Base-by-base conservation (phyloP, 169 alveolate species). In the Plasmodium gaboni region DNA sequence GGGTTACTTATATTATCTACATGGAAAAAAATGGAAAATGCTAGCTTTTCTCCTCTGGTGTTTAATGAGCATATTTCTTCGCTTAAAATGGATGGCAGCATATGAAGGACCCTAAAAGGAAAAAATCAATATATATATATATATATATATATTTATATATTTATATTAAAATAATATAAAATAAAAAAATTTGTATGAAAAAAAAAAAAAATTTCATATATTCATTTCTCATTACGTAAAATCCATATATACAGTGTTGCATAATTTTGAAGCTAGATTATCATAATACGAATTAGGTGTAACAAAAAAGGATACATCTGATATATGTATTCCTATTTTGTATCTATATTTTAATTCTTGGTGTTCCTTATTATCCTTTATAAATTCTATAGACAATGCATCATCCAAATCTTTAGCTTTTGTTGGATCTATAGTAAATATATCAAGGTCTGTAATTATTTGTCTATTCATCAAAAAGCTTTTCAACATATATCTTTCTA, bases 331-430 rank as follows among this genome's bases (percentile, higher is more conserved):
- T 50, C 99, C 99, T n/a, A 98, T 94, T 90, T 89, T 93, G 71
- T 96, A 96, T 74, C 78, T 74, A 70, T 46, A 63, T 8, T 85
- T 88, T 69, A 92, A 95, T 60, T 73, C 74, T 92, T 50, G 93
- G 86, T 7, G 97, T 95, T 86, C 91, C 88, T 28, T 61, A 63
- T 94, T 90, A 24, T 59, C 70, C 68, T 78, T 72, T 95, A 96
- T 42, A 19, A 76, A 60, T 86, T 95, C 97, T n/a, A 96, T 92
- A 76, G 98, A 98, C 1, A 98, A 89, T 24, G 99, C 99, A 91
- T 98, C 99, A 93, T 98, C 99, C 60, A 98, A 95, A 93, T 98
- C 99, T 95, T 98, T 98, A 90, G 99, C 98, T 17, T 98, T 99
- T 8, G 97, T 98, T 13, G 99, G 99, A 87, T 98, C 99, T 9